A percentile compares a stretch with the other conserved stretches of the same genome.
Evolutionary conservation across 1,139 yeast genomes (phyloP).

Genomic region (Spencermartinsiella ligniputridi): DNA sequence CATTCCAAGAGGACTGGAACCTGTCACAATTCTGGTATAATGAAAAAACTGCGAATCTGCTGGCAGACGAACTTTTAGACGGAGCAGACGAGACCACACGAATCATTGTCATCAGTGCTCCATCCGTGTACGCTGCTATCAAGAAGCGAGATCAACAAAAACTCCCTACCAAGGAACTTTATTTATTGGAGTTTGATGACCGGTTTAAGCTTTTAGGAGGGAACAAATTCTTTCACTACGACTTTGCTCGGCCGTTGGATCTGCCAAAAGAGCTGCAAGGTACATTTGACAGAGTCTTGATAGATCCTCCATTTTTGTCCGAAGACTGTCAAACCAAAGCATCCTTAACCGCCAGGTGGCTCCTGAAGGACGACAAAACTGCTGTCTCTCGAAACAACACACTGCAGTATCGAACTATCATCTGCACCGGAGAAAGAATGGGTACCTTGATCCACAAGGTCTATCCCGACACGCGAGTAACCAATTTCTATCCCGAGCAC

Average conservation of each 20-base stretch:
- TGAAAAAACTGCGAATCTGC: constrained; percentile 61
- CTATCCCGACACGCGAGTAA: constrained; percentile 61
- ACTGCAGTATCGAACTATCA: constrained; percentile 49
- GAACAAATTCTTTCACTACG: constrained; percentile 62
- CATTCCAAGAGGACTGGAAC: constrained; percentile 90
- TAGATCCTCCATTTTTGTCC: constrained; percentile 87
- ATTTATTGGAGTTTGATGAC: constrained; percentile 70
- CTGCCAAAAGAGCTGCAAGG: constrained; percentile 56
- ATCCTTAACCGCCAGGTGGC: constrained; percentile 60
- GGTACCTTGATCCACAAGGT: constrained; percentile 50
- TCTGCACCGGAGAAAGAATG: constrained; percentile 91
- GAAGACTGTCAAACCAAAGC: constrained; percentile 74
- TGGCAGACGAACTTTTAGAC: constrained; percentile 66
- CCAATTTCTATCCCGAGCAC: constrained; percentile 73
- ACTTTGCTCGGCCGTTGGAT: constrained; percentile 63
- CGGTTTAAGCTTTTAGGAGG: constrained; percentile 75
- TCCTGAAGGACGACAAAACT: constrained; percentile 38
- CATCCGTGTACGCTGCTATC: constrained; percentile 86
- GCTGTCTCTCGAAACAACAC: constrained; percentile 34
- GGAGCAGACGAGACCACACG: constrained; percentile 68
- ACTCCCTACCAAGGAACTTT: constrained; percentile 46
- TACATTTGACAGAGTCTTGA: constrained; percentile 66
- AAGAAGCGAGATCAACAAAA: constrained; percentile 36
- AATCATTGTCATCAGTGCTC: constrained; percentile 78
- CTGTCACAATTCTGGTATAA: constrained; percentile 78